These are phyloP conservation scores for Styphnolobium japonicum DNA, from an alignment of 306 rosid genomes.

Conservation along the genomic window DNA sequence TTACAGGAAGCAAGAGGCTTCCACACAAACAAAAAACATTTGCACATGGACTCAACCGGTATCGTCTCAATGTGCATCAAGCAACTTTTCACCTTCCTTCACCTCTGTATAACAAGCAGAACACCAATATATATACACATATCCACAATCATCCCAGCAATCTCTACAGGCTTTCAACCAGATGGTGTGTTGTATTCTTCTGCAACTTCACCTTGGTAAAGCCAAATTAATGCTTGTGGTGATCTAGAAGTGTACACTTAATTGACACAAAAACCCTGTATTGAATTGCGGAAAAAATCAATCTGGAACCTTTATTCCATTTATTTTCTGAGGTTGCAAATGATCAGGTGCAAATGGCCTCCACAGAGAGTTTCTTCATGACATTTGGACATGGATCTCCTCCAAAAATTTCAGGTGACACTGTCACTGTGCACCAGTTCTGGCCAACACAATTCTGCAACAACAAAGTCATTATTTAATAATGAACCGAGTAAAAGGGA, in stretches of 20 bases:
- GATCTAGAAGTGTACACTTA: slow-evolving; percentile 33
- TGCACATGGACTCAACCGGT: slow-evolving; percentile 68
- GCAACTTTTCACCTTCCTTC: slow-evolving; percentile 25
- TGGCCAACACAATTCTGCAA: slow-evolving; percentile 89
- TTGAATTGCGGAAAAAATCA: slow-evolving; percentile 12
- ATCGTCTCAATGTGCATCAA: slow-evolving; percentile 62
- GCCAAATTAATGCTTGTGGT: slow-evolving; percentile 59
- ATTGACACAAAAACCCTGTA: slow-evolving; percentile 29
- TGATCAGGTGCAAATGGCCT: slow-evolving; percentile 82
- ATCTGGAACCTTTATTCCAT: slow-evolving; percentile 24
- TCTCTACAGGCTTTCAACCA: slow-evolving; percentile 56
- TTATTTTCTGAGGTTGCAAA: slow-evolving; percentile 31
- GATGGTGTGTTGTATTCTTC: slow-evolving; percentile 73
- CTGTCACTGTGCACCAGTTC: slow-evolving; percentile 73
- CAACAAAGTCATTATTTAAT: slow-evolving; percentile 7
- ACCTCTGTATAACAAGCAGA: slow-evolving; percentile 31
- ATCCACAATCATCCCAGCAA: slow-evolving; percentile 47
- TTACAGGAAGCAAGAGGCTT: slow-evolving; percentile 61
- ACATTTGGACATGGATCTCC: slow-evolving; percentile 96
- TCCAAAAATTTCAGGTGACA: slow-evolving; percentile 76
- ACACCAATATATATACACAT: slow-evolving; percentile 43
- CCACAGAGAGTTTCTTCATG: slow-evolving; percentile 92
- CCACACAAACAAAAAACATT: slow-evolving; percentile 33
- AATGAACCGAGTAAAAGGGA: not conserved
- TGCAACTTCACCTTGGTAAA: slow-evolving; percentile 86